Evolutionary conservation across 768 basidiomycete species (phyloP), one percentile per base, ranked within the genome.

Genomic region (Rossbeevera mucosa): DNA sequence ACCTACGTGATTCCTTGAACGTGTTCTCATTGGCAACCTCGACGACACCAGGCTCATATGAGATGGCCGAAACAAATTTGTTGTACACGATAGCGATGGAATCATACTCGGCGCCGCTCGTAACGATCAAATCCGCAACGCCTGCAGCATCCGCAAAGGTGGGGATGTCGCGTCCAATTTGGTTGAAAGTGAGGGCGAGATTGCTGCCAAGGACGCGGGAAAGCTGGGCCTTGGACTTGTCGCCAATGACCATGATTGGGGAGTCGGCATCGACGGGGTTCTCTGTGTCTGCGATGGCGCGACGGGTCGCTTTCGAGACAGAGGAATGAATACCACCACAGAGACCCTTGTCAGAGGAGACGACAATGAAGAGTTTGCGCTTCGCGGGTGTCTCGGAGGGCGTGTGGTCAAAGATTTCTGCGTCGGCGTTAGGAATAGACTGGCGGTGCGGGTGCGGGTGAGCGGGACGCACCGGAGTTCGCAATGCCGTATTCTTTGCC

Each of bases 301-400:
- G 81, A 60, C 91, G 89, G 47, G 92, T 89, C 51, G 84, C 82
- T 74, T 97, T 96, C 61, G 88, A 80, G 67, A 98, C 91, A 49
- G 92, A 93, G 38, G 95, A 98, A 78, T 98, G 95, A 65, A 99
- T 95, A 80, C 96, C 95, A 75, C 96, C 95, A 68, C 95, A 99
- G 52, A 99, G 91, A 74, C 96, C 95, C 76, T 94, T 94, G 85
- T 98, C 95, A 50, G 95, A 97, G 43, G 95, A 96, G 65, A 96
- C 73, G 69, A 94, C 91, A 60, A 98, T 70, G 77, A 95, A 94
- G 60, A 98, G 91, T 67, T 88, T 90, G 69, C 81, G 83, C 65
- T 84, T 78, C 42, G 82, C 76, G 20, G 83, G 76, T 38, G 80
- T 76, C 66, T 91, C 88, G 12, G 86, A 75, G 24, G 82, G 69